Evolutionary conservation across 164 flowering plant species (phyloP).

Genomic region (Euptelea pleiosperma): DNA sequence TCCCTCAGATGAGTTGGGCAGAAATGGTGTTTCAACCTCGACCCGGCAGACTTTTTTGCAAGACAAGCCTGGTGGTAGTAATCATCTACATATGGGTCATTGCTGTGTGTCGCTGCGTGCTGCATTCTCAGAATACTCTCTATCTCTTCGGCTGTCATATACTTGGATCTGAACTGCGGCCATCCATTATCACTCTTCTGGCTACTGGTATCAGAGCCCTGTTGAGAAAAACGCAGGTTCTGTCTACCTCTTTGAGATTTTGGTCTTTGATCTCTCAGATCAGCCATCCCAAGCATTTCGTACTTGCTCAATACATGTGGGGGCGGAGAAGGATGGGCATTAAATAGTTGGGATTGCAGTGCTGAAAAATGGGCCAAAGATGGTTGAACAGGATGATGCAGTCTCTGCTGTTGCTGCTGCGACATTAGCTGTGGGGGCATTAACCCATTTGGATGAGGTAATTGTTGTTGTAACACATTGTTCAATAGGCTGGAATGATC

Average conservation of each 20-base stretch:
- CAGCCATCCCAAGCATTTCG: slow-evolving; percentile 45
- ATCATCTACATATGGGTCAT: slow-evolving; percentile 85
- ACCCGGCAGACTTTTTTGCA: slow-evolving; percentile 62
- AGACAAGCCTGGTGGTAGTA: slow-evolving; percentile 92
- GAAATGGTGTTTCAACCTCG: slow-evolving; percentile 59
- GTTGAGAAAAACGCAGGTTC: slow-evolving; percentile 51
- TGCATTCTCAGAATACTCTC: slow-evolving; percentile 85
- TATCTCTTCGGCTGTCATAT: slow-evolving; percentile 90
- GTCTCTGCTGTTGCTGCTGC: slow-evolving; percentile 54
- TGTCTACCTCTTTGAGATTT: slow-evolving; percentile 56
- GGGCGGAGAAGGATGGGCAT: slow-evolving; percentile 36
- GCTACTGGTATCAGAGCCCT: slow-evolving; percentile 52
- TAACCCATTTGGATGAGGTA: slow-evolving; percentile 58
- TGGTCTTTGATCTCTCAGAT: slow-evolving; percentile 58
- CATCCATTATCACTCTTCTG: slow-evolving; percentile 59
- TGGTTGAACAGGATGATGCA: slow-evolving; percentile 54
- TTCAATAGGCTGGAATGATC: slow-evolving; percentile 49
- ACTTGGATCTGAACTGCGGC: slow-evolving; percentile 71
- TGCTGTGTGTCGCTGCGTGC: slow-evolving; percentile 82
- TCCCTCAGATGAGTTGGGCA: slow-evolving; percentile 76
- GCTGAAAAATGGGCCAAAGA: slow-evolving; percentile 58
- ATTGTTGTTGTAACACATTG: slow-evolving; percentile 49
- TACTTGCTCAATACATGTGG: slow-evolving; percentile 32
- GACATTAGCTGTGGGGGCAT: slow-evolving; percentile 53
- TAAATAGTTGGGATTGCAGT: slow-evolving; percentile 60